Base-by-base conservation (phyloP, 2,329 filamentous ascomycete genomes). In the Chlorencoelia australis region DNA sequence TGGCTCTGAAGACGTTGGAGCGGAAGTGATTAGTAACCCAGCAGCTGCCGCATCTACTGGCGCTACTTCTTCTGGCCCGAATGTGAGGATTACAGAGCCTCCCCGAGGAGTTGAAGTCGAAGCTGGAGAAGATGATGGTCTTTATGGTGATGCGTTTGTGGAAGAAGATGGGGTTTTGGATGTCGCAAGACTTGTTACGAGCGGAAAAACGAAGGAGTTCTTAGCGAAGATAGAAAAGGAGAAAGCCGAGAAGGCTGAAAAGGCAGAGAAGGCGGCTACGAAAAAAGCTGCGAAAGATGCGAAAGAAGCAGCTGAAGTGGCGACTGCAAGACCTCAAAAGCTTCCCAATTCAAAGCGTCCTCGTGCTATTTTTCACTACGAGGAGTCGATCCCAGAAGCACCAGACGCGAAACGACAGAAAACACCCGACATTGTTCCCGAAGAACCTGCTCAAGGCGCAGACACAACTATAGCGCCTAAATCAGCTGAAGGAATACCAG, bases 221-320 rank as follows among this genome's bases (percentile, higher is more conserved):
- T 64, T 91, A 5, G 84, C 82, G 7, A 83, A 84, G 61, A 86
- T 84, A 57, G 83, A 89, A 54, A 82, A 78, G 55, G 82, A 88
- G 53, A 88, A 84, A 66, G 37, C 31, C n/a, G 21, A 20, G 25
- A 39, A 35, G 14, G 30, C 29, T 25, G 33, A 24, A 1, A 25
- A 13, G 22, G 65, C 69, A 15, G 75, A 71, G 47, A 82, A 80
- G 51, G 68, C 69, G 27, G 68, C 64, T 15, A n/a, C n/a, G n/a
- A n/a, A 13, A 10, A 76, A 79, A 49, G 70, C 70, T 22, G 51
- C 50, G 22, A 70, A 74, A 51, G 73, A 78, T 19, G 63, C 60
- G 10, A 47, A 43, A 7, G 71, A 78, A 19, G 64, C 61, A 24
- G 54, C 52, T 2, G 69, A 73, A 33, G 56, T 63, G 13, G 63